These are phyloP conservation scores for Geosmithia putterillii DNA, from an alignment of 2,329 filamentous ascomycete species.

Conservation along the genomic window DNA sequence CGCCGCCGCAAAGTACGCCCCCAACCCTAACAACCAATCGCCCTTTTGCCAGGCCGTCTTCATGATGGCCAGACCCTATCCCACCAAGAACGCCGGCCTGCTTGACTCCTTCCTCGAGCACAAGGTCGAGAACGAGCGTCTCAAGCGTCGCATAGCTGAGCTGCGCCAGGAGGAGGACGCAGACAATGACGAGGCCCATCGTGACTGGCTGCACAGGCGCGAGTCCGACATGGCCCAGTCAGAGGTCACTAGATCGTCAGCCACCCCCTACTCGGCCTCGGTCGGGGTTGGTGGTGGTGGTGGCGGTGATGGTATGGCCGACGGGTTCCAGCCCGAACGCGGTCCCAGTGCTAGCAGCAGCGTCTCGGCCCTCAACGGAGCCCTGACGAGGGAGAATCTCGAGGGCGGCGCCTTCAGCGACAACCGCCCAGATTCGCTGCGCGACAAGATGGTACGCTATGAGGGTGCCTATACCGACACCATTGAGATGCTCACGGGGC, in stretches of 20 bases:
- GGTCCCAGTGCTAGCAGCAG: constrained; percentile 17
- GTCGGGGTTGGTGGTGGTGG: too few species aligned
- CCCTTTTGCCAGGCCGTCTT: constrained; percentile 82
- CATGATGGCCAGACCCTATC: constrained; percentile 84
- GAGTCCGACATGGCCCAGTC: constrained; percentile 41
- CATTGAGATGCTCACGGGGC: constrained; percentile 85
- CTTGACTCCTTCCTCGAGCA: constrained; percentile 92
- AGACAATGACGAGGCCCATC: constrained; percentile 56
- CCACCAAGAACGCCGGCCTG: constrained; percentile 72
- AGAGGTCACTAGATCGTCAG: constrained; percentile 35
- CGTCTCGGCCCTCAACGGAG: constrained; percentile 47
- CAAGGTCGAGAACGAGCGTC: constrained; percentile 88
- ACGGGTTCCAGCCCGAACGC: constrained; percentile 2
- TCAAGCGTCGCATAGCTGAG: constrained; percentile 74
- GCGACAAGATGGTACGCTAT: constrained; percentile 75
- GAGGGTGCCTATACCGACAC: constrained; percentile 73
- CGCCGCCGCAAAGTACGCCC: constrained; percentile 51
- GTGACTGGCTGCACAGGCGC: constrained; percentile 37
- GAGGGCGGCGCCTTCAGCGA: constrained; percentile 53
- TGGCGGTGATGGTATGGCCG: too few species aligned
- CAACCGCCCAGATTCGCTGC: constrained; percentile 60
- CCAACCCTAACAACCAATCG: constrained; percentile 50
- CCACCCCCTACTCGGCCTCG: constrained; percentile 9
- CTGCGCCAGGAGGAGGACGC: constrained; percentile 76
- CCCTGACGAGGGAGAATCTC: constrained; percentile 68